These are phyloP conservation scores for Vitis riparia DNA, from an alignment of 164 flowering plant genomes.

Conservation along the genomic window DNA sequence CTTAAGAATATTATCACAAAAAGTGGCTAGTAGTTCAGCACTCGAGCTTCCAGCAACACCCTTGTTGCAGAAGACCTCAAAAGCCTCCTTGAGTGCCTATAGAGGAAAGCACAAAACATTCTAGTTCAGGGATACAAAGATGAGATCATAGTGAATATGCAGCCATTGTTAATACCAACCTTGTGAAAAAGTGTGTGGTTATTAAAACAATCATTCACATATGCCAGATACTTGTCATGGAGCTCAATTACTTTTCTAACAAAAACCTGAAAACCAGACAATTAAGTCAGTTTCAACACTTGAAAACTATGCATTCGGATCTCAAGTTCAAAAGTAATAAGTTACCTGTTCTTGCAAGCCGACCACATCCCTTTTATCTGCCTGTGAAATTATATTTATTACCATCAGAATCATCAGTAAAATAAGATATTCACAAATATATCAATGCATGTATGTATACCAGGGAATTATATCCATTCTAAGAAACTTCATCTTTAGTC, in stretches of 20 bases:
- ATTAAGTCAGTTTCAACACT: constrained; percentile 8
- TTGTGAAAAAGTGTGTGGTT: constrained; percentile 91
- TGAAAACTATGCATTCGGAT: background rate
- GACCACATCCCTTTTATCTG: constrained; percentile 75
- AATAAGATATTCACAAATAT: background rate
- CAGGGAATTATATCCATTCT: no score
- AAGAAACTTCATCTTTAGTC: no score
- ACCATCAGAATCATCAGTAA: background rate
- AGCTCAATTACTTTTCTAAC: constrained; percentile 90
- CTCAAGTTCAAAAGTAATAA: background rate
- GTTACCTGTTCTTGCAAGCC: constrained; percentile 89
- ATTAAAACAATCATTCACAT: constrained; percentile 74
- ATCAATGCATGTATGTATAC: no score
- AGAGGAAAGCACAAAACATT: constrained; percentile 2
- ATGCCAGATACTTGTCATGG: constrained; percentile 87
- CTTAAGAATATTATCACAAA: constrained; percentile 91
- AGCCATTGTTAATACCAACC: constrained; percentile 40
- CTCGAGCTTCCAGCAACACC: constrained; percentile 85
- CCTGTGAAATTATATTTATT: constrained; percentile 36
- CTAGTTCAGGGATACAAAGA: background rate
- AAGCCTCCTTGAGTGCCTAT: constrained; percentile 95
- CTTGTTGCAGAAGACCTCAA: constrained; percentile 91
- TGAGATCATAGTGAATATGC: background rate
- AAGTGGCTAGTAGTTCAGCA: constrained; percentile 90
- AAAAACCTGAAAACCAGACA: constrained; percentile 56